Percentiles rank a stretch among this genome's conserved stretches.
Evolutionary conservation across 306 rosid species (phyloP).

Genomic region (Hippophae tibetana): DNA sequence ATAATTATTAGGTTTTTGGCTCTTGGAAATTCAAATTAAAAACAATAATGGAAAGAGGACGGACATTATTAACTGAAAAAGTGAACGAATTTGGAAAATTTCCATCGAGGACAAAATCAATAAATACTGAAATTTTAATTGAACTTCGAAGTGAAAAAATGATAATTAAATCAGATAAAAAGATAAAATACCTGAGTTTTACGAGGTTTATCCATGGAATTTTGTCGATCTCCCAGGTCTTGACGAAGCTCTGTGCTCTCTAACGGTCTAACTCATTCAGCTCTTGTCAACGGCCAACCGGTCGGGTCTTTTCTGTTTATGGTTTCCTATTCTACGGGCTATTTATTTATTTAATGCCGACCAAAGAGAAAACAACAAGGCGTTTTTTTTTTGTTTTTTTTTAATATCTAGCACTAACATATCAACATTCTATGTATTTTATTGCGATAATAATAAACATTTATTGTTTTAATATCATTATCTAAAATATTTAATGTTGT

Average conservation of each 20-base stretch:
- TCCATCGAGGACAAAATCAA: background rate
- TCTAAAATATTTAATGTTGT: too few relatives aligned
- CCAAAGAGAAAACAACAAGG: too few relatives aligned
- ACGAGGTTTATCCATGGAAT: slow-evolving; percentile 53
- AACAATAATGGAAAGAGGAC: background rate
- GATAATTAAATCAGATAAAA: background rate
- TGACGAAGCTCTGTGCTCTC: background rate
- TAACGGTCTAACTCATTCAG: slow-evolving; percentile 4
- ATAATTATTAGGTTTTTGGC: background rate
- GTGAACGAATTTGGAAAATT: background rate
- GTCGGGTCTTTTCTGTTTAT: background rate
- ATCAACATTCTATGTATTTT: too few relatives aligned
- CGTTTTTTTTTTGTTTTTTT: too few relatives aligned
- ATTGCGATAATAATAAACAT: too few relatives aligned
- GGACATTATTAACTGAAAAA: background rate
- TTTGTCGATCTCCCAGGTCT: background rate
- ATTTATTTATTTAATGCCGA: too few relatives aligned
- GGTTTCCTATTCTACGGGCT: too few relatives aligned
- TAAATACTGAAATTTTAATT: background rate
- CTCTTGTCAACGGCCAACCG: slow-evolving; percentile 4
- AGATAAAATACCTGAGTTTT: slow-evolving; percentile 45
- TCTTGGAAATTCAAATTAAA: background rate
- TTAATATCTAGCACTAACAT: too few relatives aligned
- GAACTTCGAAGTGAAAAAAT: background rate
- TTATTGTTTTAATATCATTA: too few relatives aligned